Percentiles rank a stretch among this genome's conserved stretches.
Conservation (phyloP, 2,329 filamentous ascomycete species). For the Colletotrichum tofieldiae region DNA sequence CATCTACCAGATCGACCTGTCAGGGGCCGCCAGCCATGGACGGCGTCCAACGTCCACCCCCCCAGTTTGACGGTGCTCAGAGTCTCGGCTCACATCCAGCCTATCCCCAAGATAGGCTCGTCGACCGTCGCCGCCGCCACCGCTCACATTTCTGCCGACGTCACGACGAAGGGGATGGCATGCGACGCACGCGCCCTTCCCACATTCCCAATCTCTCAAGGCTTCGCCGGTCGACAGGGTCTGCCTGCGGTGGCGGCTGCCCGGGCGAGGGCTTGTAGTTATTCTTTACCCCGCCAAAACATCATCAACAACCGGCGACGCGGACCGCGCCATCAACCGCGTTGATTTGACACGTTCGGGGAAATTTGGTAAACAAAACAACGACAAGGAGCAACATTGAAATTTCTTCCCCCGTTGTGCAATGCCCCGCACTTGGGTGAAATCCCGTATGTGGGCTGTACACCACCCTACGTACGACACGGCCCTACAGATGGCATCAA, state of each 20-base stretch:
- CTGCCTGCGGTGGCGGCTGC: slow-evolving; percentile 15
- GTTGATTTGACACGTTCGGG: slow-evolving; percentile 18
- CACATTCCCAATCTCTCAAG: slow-evolving; percentile 13
- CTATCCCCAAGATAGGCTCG: slow-evolving; percentile 14
- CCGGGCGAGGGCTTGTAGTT: neutral
- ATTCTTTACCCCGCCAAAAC: slow-evolving; percentile 25
- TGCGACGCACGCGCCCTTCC: neutral
- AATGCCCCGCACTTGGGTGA: slow-evolving; percentile 1
- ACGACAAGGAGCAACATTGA: neutral
- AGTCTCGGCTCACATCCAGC: neutral
- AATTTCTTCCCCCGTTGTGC: neutral
- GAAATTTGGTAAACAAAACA: slow-evolving; percentile 40
- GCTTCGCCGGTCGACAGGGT: slow-evolving; percentile 18
- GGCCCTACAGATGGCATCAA: slow-evolving; percentile 1
- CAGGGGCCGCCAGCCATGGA: neutral
- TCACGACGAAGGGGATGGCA: slow-evolving; percentile 14
- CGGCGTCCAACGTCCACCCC: neutral
- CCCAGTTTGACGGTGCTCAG: neutral
- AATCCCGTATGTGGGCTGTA: neutral
- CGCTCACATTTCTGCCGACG: slow-evolving; percentile 13
- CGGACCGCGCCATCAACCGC: slow-evolving; percentile 28
- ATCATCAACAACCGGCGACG: slow-evolving; percentile 4
- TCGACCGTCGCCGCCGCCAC: neutral
- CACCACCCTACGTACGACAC: neutral
- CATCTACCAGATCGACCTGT: neutral